Conservation (phyloP, 2,329 filamentous ascomycete genomes). For the Tolypocladium ovalisporum region DNA sequence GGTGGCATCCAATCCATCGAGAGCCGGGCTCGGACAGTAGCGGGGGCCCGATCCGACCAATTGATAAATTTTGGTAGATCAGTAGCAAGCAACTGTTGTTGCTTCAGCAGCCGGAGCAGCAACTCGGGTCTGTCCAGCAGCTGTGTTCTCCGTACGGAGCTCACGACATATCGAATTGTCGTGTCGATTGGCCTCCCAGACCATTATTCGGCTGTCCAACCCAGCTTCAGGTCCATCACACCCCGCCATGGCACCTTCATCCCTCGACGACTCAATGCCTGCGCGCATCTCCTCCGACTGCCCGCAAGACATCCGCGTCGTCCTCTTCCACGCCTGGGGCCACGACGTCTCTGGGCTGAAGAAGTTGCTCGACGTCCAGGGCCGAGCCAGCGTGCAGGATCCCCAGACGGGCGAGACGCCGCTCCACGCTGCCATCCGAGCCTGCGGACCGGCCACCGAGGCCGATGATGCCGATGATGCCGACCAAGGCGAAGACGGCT, state of each 20-base stretch:
- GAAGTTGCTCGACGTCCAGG: constrained; percentile 54
- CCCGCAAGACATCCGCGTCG: constrained; percentile 36
- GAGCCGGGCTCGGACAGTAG: neutral
- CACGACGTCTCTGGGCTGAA: constrained; percentile 57
- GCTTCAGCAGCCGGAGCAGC: neutral
- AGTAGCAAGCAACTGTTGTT: neutral
- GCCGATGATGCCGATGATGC: constrained; percentile 12
- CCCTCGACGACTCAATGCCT: constrained; percentile 38
- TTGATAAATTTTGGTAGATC: neutral
- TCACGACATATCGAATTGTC: neutral
- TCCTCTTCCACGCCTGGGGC: constrained; percentile 44
- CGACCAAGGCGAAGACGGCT: constrained; percentile 24
- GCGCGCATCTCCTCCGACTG: constrained; percentile 42
- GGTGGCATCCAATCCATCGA: neutral
- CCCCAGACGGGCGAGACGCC: constrained; percentile 77
- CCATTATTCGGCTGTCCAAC: neutral
- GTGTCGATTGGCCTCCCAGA: neutral
- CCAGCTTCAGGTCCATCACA: neutral
- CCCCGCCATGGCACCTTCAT: constrained; percentile 8
- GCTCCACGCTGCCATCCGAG: constrained; percentile 81
- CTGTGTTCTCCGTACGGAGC: neutral
- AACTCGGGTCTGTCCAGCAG: neutral
- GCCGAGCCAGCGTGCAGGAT: constrained; percentile 66
- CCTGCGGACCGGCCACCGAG: constrained; percentile 40
- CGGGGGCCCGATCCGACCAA: neutral